Evolutionary conservation across 441 rosid species (phyloP).

Genomic region (Populus hybrid): DNA sequence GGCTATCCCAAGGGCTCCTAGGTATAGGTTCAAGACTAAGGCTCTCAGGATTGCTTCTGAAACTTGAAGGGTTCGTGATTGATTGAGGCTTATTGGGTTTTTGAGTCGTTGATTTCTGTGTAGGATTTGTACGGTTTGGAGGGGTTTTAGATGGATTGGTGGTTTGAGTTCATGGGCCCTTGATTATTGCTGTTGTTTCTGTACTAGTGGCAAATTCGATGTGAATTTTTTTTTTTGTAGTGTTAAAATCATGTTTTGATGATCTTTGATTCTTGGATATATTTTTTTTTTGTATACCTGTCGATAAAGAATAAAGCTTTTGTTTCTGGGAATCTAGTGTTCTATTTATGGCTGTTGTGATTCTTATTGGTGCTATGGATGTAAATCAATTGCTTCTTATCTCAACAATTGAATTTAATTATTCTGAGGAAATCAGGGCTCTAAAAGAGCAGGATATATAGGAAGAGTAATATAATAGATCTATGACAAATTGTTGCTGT

Average conservation of each 20-base stretch:
- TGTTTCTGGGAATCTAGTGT: neutral
- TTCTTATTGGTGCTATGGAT: neutral
- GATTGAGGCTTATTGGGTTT: neutral
- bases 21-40: conserved; percentile 78
- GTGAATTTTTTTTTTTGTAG: neutral
- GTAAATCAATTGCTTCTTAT: neutral
- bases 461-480: neutral
- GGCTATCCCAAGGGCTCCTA: conserved; percentile 74
- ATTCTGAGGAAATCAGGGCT: neutral
- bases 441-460: neutral
- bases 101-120: neutral
- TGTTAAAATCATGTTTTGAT: neutral
- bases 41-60: conserved; percentile 53
- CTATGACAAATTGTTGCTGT: neutral
- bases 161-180: neutral
- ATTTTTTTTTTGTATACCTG: neutral
- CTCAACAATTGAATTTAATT: neutral
- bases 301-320: neutral
- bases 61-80: conserved; percentile 34
- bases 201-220: neutral
- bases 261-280: neutral
- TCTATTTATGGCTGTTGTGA: neutral
- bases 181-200: neutral
- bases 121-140: neutral
- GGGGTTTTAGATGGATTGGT: neutral